Percentiles rank a stretch among this genome's conserved stretches.
phyloP scores from a whole-genome alignment of 257 asterid genomes.

The Gentiana macrophylla region DNA sequence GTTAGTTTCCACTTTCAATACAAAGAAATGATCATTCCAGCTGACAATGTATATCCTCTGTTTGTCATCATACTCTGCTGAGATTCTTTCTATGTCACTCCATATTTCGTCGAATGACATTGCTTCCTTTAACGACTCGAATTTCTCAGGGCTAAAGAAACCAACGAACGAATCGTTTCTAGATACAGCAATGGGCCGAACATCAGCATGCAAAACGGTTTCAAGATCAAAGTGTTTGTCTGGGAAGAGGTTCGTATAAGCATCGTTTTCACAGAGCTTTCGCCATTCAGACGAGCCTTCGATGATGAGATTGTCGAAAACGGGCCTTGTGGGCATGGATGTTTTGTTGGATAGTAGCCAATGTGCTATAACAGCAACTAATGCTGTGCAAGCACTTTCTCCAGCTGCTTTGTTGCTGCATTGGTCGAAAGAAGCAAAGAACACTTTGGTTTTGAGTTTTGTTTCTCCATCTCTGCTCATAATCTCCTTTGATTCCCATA shows the following conservation, averaged over 20 bases:
- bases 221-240: conserved; percentile 73
- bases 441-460: conserved; percentile 38
- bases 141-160: conserved; percentile 49
- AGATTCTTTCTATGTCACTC: conserved; percentile 26
- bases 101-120: conserved; percentile 65
- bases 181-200: conserved; percentile 40
- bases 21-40: conserved; percentile 78
- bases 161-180: conserved; percentile 51
- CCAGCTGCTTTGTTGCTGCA: conserved; percentile 63
- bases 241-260: conserved; percentile 37
- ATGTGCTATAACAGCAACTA: conserved; percentile 56
- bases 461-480: conserved; percentile 50
- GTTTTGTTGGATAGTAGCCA: conserved; percentile 47
- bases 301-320: conserved; percentile 47
- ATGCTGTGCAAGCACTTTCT: conserved; percentile 60
- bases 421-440: conserved; percentile 72
- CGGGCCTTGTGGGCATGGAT: conserved; percentile 33
- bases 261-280: conserved; percentile 34
- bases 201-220: conserved; percentile 40
- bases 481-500: conserved; percentile 51
- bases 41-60: conserved; percentile 56
- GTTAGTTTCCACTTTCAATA: conserved; percentile 41
- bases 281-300: conserved; percentile 76
- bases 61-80: conserved; percentile 1
- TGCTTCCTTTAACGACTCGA: conserved; percentile 44